Base-by-base conservation (phyloP, 495 filamentous ascomycete species). In the Parmelia sp. region DNA sequence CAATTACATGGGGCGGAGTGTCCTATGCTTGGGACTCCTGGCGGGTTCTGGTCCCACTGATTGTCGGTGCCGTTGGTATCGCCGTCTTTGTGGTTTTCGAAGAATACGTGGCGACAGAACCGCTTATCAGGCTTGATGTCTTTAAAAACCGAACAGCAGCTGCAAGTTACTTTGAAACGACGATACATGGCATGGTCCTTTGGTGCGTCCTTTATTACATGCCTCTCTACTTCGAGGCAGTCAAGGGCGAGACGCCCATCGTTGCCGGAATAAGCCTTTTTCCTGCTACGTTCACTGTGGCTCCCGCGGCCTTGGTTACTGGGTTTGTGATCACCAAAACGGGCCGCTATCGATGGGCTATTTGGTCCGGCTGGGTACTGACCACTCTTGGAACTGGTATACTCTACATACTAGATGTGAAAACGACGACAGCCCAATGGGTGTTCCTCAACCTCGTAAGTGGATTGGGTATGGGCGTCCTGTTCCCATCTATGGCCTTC, bases 141-240 rank as follows among this genome's bases (percentile, higher is more conserved):
- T 81, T 82, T 77, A 72, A 74, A 72, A 73, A 78, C 72, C 58
- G 72, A 17, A 83, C 82, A 4, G 68, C 76, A 29, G 71, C 71
- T 1, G 70, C 76, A 19, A 75, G 72, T 14, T 79, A 75, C 62
- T 58, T 81, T 25, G 76, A 72, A 7, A 82, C 78, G 5, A 69
- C 82, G n/a, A 70, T 85, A 57, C 83, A 86, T 66, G 86, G 78
- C 61, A 63, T 78, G 65, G 64, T 82, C n/a, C 71, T 77, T 47
- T 82, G 76, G 82, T 79, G 60, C 64, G 67, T 86, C 0, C 67
- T 92, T 0, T 87, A 89, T 67, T 87, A 82, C 60, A 73, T 87
- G 37, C 80, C 87, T 0, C 76, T 91, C 29, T 91, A 86, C 72
- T 86, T 86, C 69, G 75, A 84, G 59, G 80, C 83, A 12, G 79